These are phyloP conservation scores for Phlyctochytrium bullatum DNA, from an alignment of 192 early-diverging fungal genomes.

Conservation along the genomic window DNA sequence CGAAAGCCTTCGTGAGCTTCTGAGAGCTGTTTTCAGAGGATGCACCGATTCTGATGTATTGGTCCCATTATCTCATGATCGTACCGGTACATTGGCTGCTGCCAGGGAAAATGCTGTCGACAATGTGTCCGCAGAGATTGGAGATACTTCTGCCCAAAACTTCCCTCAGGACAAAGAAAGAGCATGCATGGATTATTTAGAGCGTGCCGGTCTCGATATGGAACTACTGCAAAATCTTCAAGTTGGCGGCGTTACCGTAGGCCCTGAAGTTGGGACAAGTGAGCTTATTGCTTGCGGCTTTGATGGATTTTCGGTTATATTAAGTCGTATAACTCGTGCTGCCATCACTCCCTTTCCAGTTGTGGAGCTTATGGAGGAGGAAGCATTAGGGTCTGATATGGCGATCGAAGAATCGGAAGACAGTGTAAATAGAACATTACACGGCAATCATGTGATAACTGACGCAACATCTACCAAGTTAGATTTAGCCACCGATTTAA, in stretches of 20 bases:
- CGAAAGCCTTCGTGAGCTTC: slow-evolving; percentile 27
- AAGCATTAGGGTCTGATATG: slow-evolving; percentile 6
- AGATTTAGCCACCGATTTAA: not conserved
- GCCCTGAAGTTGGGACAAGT: slow-evolving; percentile 40
- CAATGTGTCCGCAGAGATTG: not conserved
- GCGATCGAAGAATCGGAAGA: not conserved
- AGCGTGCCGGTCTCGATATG: not conserved
- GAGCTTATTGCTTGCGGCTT: slow-evolving; percentile 35
- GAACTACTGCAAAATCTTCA: slow-evolving; percentile 16
- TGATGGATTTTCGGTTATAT: slow-evolving; percentile 38
- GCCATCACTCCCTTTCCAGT: slow-evolving; percentile 25
- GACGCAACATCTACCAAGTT: slow-evolving; percentile 13
- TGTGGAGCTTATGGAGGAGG: slow-evolving; percentile 39
- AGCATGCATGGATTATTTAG: not conserved
- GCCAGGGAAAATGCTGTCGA: slow-evolving; percentile 7
- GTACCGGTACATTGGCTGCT: not conserved
- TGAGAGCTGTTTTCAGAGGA: slow-evolving; percentile 39
- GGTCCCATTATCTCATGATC: slow-evolving; percentile 27
- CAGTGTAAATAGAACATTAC: not conserved
- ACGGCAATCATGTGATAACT: not conserved
- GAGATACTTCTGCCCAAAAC: slow-evolving; percentile 6
- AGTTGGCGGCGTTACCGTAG: slow-evolving; percentile 43
- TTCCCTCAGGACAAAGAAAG: not conserved
- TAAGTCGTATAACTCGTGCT: slow-evolving; percentile 25
- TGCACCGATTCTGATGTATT: slow-evolving; percentile 45